Percentiles rank a stretch among this genome's conserved stretches.
Evolutionary conservation across 768 basidiomycete species (phyloP).

Genomic region (Strobilomyces confusus): DNA sequence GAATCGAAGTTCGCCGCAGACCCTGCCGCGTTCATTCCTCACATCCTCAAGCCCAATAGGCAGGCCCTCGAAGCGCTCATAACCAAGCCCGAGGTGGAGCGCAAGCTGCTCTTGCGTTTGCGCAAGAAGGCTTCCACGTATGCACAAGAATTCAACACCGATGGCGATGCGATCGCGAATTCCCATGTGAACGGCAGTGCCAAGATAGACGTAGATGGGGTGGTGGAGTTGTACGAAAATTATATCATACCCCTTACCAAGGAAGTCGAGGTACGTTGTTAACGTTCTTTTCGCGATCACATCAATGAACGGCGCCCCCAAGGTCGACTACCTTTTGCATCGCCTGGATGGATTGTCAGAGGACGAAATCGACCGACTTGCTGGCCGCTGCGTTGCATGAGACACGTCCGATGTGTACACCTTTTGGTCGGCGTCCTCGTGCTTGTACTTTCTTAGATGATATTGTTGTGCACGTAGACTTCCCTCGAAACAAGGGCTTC

Average conservation of each 20-base stretch:
- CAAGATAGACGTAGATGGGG: constrained; percentile 91
- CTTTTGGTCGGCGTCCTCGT: neutral
- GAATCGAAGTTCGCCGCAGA: constrained; percentile 92
- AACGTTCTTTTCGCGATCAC: neutral
- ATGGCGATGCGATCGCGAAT: constrained; percentile 49
- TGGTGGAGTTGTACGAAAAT: constrained; percentile 90
- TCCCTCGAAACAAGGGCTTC: neutral
- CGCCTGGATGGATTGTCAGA: constrained; percentile 82
- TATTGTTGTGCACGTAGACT: constrained; percentile 2
- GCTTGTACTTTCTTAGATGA: constrained; percentile 1
- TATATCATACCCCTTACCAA: constrained; percentile 97
- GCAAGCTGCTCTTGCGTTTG: constrained; percentile 73
- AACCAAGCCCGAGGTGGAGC: constrained; percentile 97
- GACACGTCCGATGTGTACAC: neutral
- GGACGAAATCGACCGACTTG: constrained; percentile 71
- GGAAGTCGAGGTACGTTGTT: constrained; percentile 83
- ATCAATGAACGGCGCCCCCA: constrained; percentile 2
- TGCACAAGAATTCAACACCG: constrained; percentile 78
- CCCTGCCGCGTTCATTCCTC: constrained; percentile 87
- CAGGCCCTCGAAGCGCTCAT: constrained; percentile 80
- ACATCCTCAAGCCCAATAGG: constrained; percentile 78
- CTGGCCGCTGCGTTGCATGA: constrained; percentile 13
- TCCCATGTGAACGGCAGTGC: constrained; percentile 31
- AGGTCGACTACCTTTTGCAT: constrained; percentile 95
- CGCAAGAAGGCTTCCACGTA: constrained; percentile 78